Evolutionary conservation across 2,329 filamentous ascomycete species (phyloP).

Genomic region (Zasmidium angulare): DNA sequence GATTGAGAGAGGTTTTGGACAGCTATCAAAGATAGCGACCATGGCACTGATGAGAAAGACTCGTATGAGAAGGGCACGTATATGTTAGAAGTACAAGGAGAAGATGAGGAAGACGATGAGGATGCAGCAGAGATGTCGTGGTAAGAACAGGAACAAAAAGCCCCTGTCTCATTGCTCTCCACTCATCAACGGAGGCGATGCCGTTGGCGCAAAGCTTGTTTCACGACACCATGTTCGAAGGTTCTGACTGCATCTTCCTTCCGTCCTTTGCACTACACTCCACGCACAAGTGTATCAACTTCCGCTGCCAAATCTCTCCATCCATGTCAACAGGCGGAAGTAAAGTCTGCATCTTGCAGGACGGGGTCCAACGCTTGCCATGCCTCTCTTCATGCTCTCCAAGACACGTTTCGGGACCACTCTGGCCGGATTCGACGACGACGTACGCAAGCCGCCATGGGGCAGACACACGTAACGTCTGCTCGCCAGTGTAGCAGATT

Average conservation of each 20-base stretch:
- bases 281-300: not conserved
- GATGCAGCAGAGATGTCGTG: not conserved
- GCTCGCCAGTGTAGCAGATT: not conserved
- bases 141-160: not conserved
- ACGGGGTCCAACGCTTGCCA: too few species aligned
- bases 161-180: not conserved
- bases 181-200: not conserved
- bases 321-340: not conserved
- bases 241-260: not conserved
- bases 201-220: not conserved
- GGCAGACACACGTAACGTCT: conserved; percentile 3
- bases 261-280: not conserved
- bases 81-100: too few species aligned
- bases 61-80: too few species aligned
- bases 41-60: too few species aligned
- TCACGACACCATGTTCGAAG: not conserved
- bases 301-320: too few species aligned
- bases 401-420: conserved; percentile 1
- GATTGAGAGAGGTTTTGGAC: too few species aligned
- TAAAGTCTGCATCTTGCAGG: not conserved
- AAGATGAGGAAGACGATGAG: too few species aligned
- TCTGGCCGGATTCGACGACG: not conserved
- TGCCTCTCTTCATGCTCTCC: too few species aligned
- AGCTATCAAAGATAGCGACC: too few species aligned
- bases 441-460: conserved; percentile 2